Percentiles rank a stretch among this genome's conserved stretches.
These are phyloP conservation scores for Colletotrichum destructivum DNA, from an alignment of 2,329 filamentous ascomycete species.

Conservation along the genomic window DNA sequence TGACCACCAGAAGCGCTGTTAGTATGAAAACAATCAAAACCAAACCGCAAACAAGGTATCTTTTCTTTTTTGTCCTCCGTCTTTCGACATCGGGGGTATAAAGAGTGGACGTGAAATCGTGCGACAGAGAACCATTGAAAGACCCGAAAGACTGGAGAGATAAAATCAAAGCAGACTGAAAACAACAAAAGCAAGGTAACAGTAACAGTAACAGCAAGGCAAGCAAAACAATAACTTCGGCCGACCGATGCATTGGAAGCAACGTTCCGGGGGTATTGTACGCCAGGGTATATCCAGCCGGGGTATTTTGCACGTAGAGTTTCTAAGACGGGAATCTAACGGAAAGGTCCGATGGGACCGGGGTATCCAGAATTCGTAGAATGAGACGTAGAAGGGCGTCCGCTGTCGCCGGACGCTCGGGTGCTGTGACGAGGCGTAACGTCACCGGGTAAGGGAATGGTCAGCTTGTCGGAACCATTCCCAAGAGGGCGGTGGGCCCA, in stretches of 20 bases:
- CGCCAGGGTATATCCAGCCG: slow-evolving; percentile 78
- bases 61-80: slow-evolving; percentile 43
- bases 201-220: slow-evolving; percentile 45
- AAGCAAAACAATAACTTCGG: slow-evolving; percentile 53
- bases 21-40: slow-evolving; percentile 29
- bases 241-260: slow-evolving; percentile 64
- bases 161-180: slow-evolving; percentile 45
- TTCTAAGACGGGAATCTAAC: slow-evolving; percentile 74
- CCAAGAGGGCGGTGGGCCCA: slow-evolving; percentile 75
- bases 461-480: slow-evolving; percentile 76
- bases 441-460: slow-evolving; percentile 82
- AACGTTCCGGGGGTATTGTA: slow-evolving; percentile 67
- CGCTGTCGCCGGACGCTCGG: slow-evolving; percentile 90
- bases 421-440: slow-evolving; percentile 86
- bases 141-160: slow-evolving; percentile 41
- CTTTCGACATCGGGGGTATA: slow-evolving; percentile 44
- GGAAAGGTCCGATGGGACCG: slow-evolving; percentile 90
- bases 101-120: slow-evolving; percentile 45
- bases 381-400: slow-evolving; percentile 94
- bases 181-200: slow-evolving; percentile 47
- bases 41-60: slow-evolving; percentile 41
- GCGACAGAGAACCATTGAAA: slow-evolving; percentile 44
- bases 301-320: slow-evolving; percentile 70
- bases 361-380: slow-evolving; percentile 97
- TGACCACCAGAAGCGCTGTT: slow-evolving; percentile 20